Base-by-base conservation (phyloP, 2,329 filamentous ascomycete genomes). In the Scorias spongiosa region DNA sequence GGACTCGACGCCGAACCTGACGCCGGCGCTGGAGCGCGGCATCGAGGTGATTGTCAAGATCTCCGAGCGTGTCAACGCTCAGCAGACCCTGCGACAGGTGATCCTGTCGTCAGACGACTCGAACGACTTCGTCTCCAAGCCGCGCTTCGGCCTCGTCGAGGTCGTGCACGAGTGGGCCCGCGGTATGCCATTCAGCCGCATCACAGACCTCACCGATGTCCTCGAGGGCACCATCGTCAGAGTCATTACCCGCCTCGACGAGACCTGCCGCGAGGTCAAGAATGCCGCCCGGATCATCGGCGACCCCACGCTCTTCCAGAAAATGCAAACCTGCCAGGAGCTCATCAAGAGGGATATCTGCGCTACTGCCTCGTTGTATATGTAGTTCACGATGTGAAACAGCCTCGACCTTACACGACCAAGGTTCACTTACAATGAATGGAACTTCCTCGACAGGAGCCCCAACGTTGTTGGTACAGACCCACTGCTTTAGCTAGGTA, bases 161-260 rank as follows among this genome's bases (percentile, higher is more conserved):
- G 91, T 98, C 0, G 93, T 98, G 29, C 95, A 96, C 61, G 91
- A 98, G 63, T 98, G 91, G 91, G 91, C 91, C 9, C 73, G 86
- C 41, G 91, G 91, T 20, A 96, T 96, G 86, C 89, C 84, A 42
- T 98, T 98, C 72, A 93, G 93, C 65, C 89, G 91, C 51, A 98
- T 98, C 53, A 96, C 89, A 0, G 84, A 89, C 52, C 67, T 98
- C 58, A 98, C 91, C 7, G 89, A 96, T 61, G 88, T 98, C 45
- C 78, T 96, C 56, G 91, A 98, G 64, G 91, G 91, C 1, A 96
- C 91, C 0, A 96, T 98, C 65, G 91, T 98, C 40, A 72, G 91
- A 42, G 89, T 91, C 2, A 96, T 98, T 54, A 93, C 87, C 37
- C 71, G 91, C 20, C 69, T 98, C 46, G 91, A 98, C 57, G 91